Conservation (phyloP, 371 early-diverging fungal species). For the Mortierella sp. region DNA sequence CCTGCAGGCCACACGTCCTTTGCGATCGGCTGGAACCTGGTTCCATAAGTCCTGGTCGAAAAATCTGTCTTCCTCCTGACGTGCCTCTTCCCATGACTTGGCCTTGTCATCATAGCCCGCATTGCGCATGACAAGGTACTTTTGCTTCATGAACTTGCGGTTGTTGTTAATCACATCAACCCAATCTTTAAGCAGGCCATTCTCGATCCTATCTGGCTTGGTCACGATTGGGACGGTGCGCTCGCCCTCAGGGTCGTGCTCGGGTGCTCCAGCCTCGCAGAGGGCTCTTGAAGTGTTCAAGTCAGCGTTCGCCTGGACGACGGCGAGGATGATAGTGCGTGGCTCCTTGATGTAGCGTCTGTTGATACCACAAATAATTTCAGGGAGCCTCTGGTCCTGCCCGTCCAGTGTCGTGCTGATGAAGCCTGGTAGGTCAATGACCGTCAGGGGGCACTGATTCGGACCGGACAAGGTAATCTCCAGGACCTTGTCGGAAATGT, state of each 20-base stretch:
- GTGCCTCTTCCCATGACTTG: conserved; percentile 30
- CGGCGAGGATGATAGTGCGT: conserved; percentile 84
- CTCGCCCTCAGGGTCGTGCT: conserved; percentile 12
- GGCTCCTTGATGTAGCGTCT: conserved; percentile 34
- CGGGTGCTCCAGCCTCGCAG: conserved; percentile 16
- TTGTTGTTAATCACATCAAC: conserved; percentile 22
- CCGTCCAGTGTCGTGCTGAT: conserved; percentile 36
- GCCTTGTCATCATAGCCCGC: conserved; percentile 11
- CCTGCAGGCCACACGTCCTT: conserved; percentile 27
- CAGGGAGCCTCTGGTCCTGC: conserved; percentile 14
- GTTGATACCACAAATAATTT: conserved; percentile 32
- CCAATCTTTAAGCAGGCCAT: conserved; percentile 10
- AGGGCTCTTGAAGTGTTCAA: conserved; percentile 74
- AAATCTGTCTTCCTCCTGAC: conserved; percentile 17
- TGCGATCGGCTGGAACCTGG: conserved; percentile 9
- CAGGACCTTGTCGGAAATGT: conserved; percentile 33
- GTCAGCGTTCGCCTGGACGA: conserved; percentile 89
- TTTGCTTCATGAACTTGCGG: conserved; percentile 31
- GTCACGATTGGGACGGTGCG: conserved; percentile 44
- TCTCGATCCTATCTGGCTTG: conserved; percentile 33
- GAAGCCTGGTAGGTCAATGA: conserved; percentile 38
- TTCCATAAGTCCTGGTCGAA: conserved; percentile 19
- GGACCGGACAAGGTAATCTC: conserved; percentile 41
- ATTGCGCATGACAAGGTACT: conserved; percentile 33
- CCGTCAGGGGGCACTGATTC: conserved; percentile 28